A percentile compares a stretch with the other conserved stretches of the same genome.
These are phyloP conservation scores for Microcyclosporella mali DNA, from an alignment of 2,329 filamentous ascomycete species.

Conservation along the genomic window DNA sequence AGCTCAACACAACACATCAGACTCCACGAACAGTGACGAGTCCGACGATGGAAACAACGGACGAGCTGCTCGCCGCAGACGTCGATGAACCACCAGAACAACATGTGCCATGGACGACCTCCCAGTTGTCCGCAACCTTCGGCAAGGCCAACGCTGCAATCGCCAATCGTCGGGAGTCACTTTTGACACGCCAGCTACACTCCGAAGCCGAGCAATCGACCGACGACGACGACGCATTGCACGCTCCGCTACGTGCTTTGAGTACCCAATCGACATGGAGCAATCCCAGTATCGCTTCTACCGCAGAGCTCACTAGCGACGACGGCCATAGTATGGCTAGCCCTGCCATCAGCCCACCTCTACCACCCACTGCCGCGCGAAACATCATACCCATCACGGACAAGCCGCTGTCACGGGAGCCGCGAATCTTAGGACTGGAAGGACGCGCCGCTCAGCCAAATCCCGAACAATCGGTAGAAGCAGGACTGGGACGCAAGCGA, in stretches of 20 bases:
- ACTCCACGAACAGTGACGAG: slow-evolving; percentile 14
- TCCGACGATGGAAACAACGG: slow-evolving; percentile 31
- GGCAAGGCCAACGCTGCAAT: slow-evolving; percentile 42
- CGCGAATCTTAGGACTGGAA: slow-evolving; percentile 35
- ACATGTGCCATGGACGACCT: slow-evolving; percentile 12
- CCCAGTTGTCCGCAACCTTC: slow-evolving; percentile 11
- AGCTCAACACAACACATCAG: slow-evolving; percentile 9
- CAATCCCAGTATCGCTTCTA: slow-evolving; percentile 73
- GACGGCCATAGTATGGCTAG: slow-evolving; percentile 70
- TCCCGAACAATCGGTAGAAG: slow-evolving; percentile 54
- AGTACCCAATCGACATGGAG: slow-evolving; percentile 65
- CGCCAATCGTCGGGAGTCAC: slow-evolving; percentile 62
- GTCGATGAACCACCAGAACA: slow-evolving; percentile 82
- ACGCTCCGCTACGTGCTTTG: slow-evolving; percentile 35
- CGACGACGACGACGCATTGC: slow-evolving; percentile 24
- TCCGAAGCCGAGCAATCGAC: slow-evolving; percentile 45
- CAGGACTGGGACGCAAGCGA: slow-evolving; percentile 67
- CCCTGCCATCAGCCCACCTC: slow-evolving; percentile 78
- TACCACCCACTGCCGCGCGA: slow-evolving; percentile 50
- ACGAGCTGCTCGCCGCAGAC: slow-evolving; percentile 63
- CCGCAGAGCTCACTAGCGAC: slow-evolving; percentile 89
- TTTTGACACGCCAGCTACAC: slow-evolving; percentile 77
- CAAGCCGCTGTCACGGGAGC: slow-evolving; percentile 34
- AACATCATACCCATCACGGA: slow-evolving; percentile 34
- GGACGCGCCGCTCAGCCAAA: slow-evolving; percentile 28